These are phyloP conservation scores for Plasmodium vinckei DNA, from an alignment of 169 alveolate genomes.

Conservation along the genomic window DNA sequence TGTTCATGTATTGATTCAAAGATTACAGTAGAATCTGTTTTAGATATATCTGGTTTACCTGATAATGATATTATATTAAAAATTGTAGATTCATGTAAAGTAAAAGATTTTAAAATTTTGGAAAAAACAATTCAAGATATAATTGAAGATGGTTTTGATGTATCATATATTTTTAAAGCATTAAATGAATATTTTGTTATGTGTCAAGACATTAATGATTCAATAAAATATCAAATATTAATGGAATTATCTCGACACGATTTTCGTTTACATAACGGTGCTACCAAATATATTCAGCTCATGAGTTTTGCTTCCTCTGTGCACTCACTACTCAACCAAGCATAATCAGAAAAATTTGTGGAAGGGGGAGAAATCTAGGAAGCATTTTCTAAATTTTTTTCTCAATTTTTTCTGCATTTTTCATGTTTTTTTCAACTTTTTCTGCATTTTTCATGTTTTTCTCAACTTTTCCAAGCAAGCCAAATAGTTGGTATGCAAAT, in stretches of 20 bases:
- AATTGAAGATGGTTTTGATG: slow-evolving; percentile 73
- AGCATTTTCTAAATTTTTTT: background rate
- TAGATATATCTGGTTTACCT: slow-evolving; percentile 80
- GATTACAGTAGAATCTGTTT: slow-evolving; percentile 71
- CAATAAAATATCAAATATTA: slow-evolving; percentile 48
- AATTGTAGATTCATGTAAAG: slow-evolving; percentile 74
- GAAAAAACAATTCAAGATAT: slow-evolving; percentile 69
- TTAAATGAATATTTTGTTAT: slow-evolving; percentile 57
- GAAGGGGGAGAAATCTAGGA: no score
- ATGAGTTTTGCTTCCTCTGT: slow-evolving; percentile 59
- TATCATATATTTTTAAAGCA: slow-evolving; percentile 66
- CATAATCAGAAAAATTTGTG: no score
- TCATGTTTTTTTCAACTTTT: background rate
- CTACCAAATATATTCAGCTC: slow-evolving; percentile 54
- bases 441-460: background rate
- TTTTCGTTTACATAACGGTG: slow-evolving; percentile 62
- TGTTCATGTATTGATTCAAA: slow-evolving; percentile 78
- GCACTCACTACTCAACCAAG: slow-evolving; percentile 37
- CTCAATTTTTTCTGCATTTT: background rate
- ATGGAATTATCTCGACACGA: slow-evolving; percentile 61
- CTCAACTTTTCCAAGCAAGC: no score
- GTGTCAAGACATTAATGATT: slow-evolving; percentile 37
- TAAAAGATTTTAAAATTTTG: slow-evolving; percentile 52
- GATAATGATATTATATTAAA: slow-evolving; percentile 64
- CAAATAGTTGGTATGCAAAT: no score